Evolutionary conservation across 2,329 filamentous ascomycete genomes (phyloP).

Genomic region (Hypoxylon sp.): DNA sequence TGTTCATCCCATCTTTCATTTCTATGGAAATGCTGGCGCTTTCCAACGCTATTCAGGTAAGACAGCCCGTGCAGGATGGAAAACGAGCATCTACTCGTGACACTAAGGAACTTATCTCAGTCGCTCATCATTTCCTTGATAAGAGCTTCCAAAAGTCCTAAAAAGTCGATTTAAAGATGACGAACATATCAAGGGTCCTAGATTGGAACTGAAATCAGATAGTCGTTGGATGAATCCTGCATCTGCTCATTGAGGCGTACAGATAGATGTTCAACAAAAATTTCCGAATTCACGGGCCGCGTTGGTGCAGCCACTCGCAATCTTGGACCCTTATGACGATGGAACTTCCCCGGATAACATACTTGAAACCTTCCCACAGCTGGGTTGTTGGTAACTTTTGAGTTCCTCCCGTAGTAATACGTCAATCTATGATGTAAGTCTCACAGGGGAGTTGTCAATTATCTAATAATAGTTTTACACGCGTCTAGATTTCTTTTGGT

Average conservation of each 20-base stretch:
- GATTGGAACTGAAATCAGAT: background rate
- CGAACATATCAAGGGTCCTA: background rate
- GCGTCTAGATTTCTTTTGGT: background rate
- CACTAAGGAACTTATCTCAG: background rate
- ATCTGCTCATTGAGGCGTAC: background rate
- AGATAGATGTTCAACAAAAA: background rate
- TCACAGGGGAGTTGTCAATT: background rate
- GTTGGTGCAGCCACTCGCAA: background rate
- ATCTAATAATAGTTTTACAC: conserved; percentile 9
- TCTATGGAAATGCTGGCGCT: background rate
- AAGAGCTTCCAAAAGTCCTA: background rate
- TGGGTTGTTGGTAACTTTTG: background rate
- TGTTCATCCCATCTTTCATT: background rate
- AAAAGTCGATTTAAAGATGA: background rate
- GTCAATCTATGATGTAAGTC: background rate
- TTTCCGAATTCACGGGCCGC: background rate
- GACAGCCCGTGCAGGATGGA: background rate
- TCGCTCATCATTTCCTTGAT: background rate
- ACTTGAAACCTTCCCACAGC: conserved; percentile 17
- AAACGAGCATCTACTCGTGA: background rate
- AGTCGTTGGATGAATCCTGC: background rate
- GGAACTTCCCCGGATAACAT: background rate
- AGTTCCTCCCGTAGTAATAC: conserved; percentile 20
- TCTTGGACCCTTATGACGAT: conserved; percentile 11
- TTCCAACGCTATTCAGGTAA: background rate